A percentile compares a stretch with the other conserved stretches of the same genome.
phyloP scores from a whole-genome alignment of 306 rosid genomes.

The Sechiopsis laciniata region DNA sequence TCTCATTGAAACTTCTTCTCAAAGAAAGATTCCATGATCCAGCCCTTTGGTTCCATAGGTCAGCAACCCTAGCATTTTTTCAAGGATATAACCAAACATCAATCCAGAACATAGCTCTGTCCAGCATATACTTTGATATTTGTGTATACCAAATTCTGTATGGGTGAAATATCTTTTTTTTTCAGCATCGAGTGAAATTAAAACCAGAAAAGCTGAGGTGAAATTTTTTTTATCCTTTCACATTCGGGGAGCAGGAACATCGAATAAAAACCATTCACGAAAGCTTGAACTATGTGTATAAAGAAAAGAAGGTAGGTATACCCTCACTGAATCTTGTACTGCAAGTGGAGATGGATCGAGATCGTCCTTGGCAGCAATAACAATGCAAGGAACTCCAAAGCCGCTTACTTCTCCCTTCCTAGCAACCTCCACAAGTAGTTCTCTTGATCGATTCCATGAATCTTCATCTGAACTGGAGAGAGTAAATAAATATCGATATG shows the following conservation, averaged over 20 bases:
- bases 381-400: constrained; percentile 74
- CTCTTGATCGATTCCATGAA: constrained; percentile 75
- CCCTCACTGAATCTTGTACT: constrained; percentile 81
- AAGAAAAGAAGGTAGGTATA: constrained; percentile 24
- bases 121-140: no score
- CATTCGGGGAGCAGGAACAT: background rate
- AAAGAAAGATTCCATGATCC: no score
- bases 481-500: constrained; percentile 25
- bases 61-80: no score
- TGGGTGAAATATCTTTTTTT: no score
- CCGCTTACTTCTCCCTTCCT: constrained; percentile 76
- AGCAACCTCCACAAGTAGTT: constrained; percentile 75
- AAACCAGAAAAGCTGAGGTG: constrained; percentile 1
- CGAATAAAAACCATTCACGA: background rate
- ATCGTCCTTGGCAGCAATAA: constrained; percentile 87
- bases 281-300: background rate
- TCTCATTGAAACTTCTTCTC: no score
- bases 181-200: background rate
- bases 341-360: constrained; percentile 74
- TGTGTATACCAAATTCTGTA: no score
- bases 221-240: background rate
- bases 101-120: no score
- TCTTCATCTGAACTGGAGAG: constrained; percentile 71
- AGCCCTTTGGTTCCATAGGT: no score
- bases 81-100: no score